phyloP scores from a whole-genome alignment of 1,284 basidiomycete genomes.

The Austroboletus novae-zelandiae region DNA sequence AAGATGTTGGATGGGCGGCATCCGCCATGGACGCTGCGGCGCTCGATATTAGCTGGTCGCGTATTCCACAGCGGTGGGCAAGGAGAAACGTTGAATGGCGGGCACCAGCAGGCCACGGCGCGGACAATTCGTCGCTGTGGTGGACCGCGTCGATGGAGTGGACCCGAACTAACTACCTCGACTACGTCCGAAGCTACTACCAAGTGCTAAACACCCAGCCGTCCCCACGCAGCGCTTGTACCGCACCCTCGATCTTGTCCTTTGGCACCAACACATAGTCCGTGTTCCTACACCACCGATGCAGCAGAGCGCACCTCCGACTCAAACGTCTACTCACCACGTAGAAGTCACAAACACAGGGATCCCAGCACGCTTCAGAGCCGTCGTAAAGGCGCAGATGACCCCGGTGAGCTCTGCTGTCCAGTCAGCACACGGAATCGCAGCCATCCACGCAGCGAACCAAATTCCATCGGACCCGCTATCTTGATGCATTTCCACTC shows the following conservation, averaged over 20 bases:
- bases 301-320: neutral
- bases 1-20: conserved; percentile 15
- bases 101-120: neutral
- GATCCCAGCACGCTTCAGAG: conserved; percentile 53
- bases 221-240: conserved; percentile 41
- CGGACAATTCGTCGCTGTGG: conserved; percentile 12
- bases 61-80: conserved; percentile 2
- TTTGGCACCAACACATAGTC: conserved; percentile 58
- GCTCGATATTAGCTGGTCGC: conserved; percentile 6
- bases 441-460: conserved; percentile 33
- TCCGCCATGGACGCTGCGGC: conserved; percentile 25
- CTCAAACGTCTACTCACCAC: conserved; percentile 45
- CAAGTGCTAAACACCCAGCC: conserved; percentile 44
- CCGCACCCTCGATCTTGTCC: conserved; percentile 40
- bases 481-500: conserved; percentile 63
- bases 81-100: neutral
- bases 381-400: conserved; percentile 52
- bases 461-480: conserved; percentile 64
- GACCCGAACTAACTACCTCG: no score
- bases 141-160: neutral
- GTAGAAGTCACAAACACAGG: conserved; percentile 67
- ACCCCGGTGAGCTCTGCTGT: conserved; percentile 55
- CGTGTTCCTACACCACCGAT: conserved; percentile 48
- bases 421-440: conserved; percentile 1
- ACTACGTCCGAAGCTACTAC: neutral